phyloP scores from a whole-genome alignment of 495 filamentous ascomycete species.

The Rhypophila decipiens region DNA sequence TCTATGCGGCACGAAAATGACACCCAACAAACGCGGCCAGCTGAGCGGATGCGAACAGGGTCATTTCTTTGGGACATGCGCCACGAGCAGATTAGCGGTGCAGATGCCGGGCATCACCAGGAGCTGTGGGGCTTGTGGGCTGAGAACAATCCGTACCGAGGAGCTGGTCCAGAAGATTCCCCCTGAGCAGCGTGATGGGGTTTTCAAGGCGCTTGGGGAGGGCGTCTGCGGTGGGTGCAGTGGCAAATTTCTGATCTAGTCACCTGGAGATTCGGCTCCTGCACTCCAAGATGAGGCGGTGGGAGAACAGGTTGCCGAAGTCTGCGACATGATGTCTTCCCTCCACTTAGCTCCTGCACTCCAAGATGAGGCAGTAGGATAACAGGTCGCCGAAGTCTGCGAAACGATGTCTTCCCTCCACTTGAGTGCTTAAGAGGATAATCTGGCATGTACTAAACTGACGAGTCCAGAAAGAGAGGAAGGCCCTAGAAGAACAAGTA shows the following conservation, averaged over 20 bases:
- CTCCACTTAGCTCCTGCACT: too few species aligned
- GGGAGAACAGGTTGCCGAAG: neutral
- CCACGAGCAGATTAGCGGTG: conserved; percentile 37
- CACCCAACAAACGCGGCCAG: neutral
- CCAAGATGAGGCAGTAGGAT: too few species aligned
- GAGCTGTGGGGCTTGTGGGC: conserved; percentile 37
- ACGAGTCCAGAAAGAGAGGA: too few species aligned
- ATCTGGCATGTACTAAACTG: too few species aligned
- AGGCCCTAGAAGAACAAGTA: too few species aligned
- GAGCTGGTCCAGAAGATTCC: conserved; percentile 21
- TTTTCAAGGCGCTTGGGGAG: conserved; percentile 23
- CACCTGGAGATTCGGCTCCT: too few species aligned
- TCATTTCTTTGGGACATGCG: conserved; percentile 32
- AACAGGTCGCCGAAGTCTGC: too few species aligned
- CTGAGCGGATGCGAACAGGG: conserved; percentile 22
- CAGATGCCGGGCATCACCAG: conserved; percentile 35
- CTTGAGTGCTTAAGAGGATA: too few species aligned
- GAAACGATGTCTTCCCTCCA: too few species aligned
- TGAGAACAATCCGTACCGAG: conserved; percentile 31
- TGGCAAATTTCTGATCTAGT: conserved; percentile 40
- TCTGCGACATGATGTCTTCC: too few species aligned
- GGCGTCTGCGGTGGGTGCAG: conserved; percentile 38
- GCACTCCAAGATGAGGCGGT: too few species aligned
- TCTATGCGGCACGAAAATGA: conserved; percentile 27
- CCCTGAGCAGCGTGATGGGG: conserved; percentile 8